phyloP scores from a whole-genome alignment of 208 protist species.

The Trypanosoma boissoni region DNA sequence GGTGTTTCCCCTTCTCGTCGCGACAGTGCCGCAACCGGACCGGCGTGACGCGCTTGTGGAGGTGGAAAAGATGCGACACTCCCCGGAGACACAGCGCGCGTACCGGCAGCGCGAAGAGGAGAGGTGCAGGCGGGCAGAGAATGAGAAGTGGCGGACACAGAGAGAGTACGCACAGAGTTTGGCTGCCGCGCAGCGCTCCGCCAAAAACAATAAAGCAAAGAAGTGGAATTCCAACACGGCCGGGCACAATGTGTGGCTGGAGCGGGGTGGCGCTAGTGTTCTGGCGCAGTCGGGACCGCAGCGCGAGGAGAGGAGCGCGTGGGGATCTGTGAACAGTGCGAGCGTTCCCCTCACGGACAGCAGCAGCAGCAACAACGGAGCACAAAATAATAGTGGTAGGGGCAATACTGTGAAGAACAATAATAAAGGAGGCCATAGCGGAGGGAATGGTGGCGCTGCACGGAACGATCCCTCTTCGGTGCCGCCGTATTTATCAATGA shows the following conservation, averaged over 20 bases:
- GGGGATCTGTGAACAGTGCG: no score
- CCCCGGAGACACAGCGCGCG: constrained; percentile 60
- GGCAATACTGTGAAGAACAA: constrained; percentile 4
- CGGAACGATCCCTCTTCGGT: constrained; percentile 1
- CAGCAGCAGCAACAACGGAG: constrained; percentile 8
- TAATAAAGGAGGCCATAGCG: neutral
- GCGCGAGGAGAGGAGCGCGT: no score
- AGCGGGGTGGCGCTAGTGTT: constrained; percentile 14
- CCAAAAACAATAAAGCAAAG: neutral
- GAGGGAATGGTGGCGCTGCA: constrained; percentile 3
- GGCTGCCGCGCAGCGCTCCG: neutral
- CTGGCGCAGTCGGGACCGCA: neutral
- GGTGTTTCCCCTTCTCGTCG: constrained; percentile 75
- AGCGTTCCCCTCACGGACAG: constrained; percentile 8
- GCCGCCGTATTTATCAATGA: constrained; percentile 3
- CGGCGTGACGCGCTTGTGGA: constrained; percentile 57
- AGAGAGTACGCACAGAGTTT: neutral
- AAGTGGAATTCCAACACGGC: constrained; percentile 29
- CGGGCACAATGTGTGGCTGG: constrained; percentile 45
- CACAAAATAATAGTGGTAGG: constrained; percentile 11
- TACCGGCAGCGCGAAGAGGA: constrained; percentile 47
- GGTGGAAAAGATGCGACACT: constrained; percentile 70
- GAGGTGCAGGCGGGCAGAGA: constrained; percentile 29
- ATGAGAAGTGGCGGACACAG: constrained; percentile 27
- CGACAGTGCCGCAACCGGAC: constrained; percentile 45